phyloP scores from a whole-genome alignment of 176 grass and related monocot genomes.

The Paspalum vaginatum region DNA sequence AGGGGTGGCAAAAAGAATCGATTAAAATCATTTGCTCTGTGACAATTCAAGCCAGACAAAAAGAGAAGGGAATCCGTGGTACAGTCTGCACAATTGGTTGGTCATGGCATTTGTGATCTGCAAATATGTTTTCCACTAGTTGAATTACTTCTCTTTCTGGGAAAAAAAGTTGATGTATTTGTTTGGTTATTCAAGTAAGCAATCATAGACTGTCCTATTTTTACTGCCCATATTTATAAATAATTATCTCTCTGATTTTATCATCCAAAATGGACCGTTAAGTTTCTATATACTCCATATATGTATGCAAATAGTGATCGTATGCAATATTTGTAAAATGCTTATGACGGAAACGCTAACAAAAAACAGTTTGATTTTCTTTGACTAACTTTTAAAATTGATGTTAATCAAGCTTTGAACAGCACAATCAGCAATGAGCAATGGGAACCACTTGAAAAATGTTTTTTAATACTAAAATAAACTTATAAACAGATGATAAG shows the following conservation, averaged over 20 bases:
- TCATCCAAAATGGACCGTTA: too few species aligned
- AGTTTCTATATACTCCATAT: neutral
- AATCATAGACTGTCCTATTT: too few species aligned
- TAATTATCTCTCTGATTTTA: too few species aligned
- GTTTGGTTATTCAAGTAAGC: too few species aligned
- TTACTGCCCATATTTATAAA: too few species aligned
- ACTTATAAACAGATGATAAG: neutral
- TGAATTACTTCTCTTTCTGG: neutral
- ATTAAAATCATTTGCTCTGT: neutral
- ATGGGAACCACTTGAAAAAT: neutral
- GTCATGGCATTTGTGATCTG: slow-evolving; percentile 17
- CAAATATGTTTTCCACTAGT: slow-evolving; percentile 9
- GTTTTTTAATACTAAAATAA: too few species aligned
- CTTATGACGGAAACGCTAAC: neutral
- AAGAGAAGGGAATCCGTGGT: slow-evolving; percentile 6
- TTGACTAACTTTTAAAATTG: neutral
- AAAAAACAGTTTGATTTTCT: neutral
- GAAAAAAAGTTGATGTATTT: neutral
- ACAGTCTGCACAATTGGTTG: neutral
- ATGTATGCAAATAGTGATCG: neutral
- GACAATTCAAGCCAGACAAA: slow-evolving; percentile 9
- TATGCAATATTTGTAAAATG: neutral
- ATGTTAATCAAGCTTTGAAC: neutral
- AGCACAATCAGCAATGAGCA: neutral
- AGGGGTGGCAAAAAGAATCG: slow-evolving; percentile 22